Evolutionary conservation across 495 filamentous ascomycete genomes (phyloP), one percentile per base, ranked within the genome.

Genomic region (Aspergillus steynii): DNA sequence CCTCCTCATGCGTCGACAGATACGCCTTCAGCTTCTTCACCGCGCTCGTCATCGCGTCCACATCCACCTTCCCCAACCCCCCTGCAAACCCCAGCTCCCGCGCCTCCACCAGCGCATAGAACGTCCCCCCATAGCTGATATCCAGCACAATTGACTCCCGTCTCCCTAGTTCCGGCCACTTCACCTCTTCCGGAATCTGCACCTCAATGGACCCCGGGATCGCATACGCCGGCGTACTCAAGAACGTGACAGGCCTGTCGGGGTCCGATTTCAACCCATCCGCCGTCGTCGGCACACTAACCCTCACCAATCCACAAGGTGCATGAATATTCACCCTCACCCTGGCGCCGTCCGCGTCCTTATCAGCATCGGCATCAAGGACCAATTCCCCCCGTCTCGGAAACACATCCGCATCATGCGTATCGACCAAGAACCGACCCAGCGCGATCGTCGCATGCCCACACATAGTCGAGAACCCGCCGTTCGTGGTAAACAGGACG

Each of bases 381-480:
- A 52, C 50, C 59, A 69, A 26, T 4, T 52, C 26, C 3, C 60
- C 48, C n/a, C 70, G 57, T 4, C 48, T 34, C 3, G 69, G 71
- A 32, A 74, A 74, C 12, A 70, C 63, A 5, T 14, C 53, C 27
- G 32, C 15, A 45, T 72, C 70, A 51, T 65, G 61, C 10, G 63
- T 69, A 54, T 74, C 69, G 29, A 71, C 65, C 1, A 69, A 45
- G 55, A 77, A 74, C 2, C 74, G 64, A 0, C 74, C 74, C 31
- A 76, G 49, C 1, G 71, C 74, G 53, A 77, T 70, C 8, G 74
- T 75, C 10, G 73, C 74, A 66, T 77, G 74, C 61, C 88, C 87
- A 61, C 88, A 90, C 63, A 96, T 91, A 3, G 86, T 88, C 20
- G 85, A 83, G 68, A 92, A 96, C 25, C 91, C 93, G 50, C 89